phyloP scores from a whole-genome alignment of 1,284 basidiomycete species.

The Afroboletus lepidellus region DNA sequence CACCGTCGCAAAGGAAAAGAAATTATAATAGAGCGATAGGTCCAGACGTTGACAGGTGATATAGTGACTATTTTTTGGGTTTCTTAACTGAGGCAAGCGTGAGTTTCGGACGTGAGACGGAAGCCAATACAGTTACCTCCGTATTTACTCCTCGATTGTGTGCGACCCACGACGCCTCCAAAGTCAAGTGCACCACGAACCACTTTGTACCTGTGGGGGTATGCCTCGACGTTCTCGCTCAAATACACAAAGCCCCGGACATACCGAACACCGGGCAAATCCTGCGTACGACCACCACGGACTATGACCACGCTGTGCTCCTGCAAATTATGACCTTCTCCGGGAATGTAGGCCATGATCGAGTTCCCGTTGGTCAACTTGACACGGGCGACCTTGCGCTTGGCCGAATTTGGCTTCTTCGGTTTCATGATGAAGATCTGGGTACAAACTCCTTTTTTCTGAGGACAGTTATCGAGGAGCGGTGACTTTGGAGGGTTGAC shows the following conservation, averaged over 20 bases:
- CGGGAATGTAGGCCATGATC: constrained; percentile 93
- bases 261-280: constrained; percentile 94
- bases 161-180: constrained; percentile 85
- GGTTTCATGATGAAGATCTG: constrained; percentile 86
- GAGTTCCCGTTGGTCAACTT: constrained; percentile 90
- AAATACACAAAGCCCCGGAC: constrained; percentile 31
- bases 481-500: constrained; percentile 65
- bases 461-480: constrained; percentile 73
- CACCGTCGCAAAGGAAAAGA: background rate
- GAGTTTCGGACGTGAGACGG: constrained; percentile 6
- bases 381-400: constrained; percentile 94
- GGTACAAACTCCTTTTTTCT: constrained; percentile 88
- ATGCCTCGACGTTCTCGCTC: constrained; percentile 3
- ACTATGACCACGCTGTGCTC: constrained; percentile 96
- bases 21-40: too few relatives aligned
- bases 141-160: constrained; percentile 86
- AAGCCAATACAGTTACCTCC: constrained; percentile 64
- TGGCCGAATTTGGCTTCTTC: constrained; percentile 98
- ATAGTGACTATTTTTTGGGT: constrained; percentile 59
- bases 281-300: constrained; percentile 93
- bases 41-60: background rate
- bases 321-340: constrained; percentile 97
- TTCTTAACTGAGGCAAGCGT: constrained; percentile 71
- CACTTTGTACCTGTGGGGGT: constrained; percentile 81
- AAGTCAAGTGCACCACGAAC: constrained; percentile 93